Evolutionary conservation across 2,329 filamentous ascomycete genomes (phyloP), one percentile per base, ranked within the genome.

Genomic region (Fusarium mundagurra): DNA sequence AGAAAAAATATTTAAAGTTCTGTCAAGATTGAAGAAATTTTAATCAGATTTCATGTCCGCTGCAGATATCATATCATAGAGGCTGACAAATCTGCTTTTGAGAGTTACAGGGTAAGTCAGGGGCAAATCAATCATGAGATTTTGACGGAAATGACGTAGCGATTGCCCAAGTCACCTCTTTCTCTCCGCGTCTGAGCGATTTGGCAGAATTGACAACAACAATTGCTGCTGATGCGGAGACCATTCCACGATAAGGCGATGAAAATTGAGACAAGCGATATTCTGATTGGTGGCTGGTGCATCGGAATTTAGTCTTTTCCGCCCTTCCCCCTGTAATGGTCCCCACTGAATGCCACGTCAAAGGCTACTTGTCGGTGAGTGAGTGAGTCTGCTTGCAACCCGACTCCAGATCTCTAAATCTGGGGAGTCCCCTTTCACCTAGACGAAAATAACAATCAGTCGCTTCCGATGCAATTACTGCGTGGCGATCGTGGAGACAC

Each of bases 401-500:
- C 70, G 58, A 65, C 65, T 53, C 72, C 59, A 57, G 73, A 65
- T 62, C 55, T 65, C 41, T 50, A n/a, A 50, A 64, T 69, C 62
- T 68, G 39, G 66, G 72, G 72, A 75, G 51, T 73, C 61, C 48
- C 61, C 13, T 29, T 59, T 59, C 13, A 59, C 33, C 41, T 50
- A 36, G 55, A 59, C 55, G 41, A 50, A 50, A 29, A 50, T n/a
- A 50, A 59, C 43, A 65, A 65, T 44, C 63, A 75, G 48, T 29
- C 73, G 68, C 65, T 64, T 63, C 74, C 69, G 67, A 75, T 71
- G 59, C 66, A 75, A 75, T 72, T 70, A 75, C 74, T 76, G 60
- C 73, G 73, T 59, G 73, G 73, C 47, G 73, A 75, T 71, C 73
- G 72, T 69, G 73, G 73, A 76, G 73, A 75, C 67, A 76, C 73